phyloP scores from a whole-genome alignment of 805 yeast species.

The Monosporozyma unispora region DNA sequence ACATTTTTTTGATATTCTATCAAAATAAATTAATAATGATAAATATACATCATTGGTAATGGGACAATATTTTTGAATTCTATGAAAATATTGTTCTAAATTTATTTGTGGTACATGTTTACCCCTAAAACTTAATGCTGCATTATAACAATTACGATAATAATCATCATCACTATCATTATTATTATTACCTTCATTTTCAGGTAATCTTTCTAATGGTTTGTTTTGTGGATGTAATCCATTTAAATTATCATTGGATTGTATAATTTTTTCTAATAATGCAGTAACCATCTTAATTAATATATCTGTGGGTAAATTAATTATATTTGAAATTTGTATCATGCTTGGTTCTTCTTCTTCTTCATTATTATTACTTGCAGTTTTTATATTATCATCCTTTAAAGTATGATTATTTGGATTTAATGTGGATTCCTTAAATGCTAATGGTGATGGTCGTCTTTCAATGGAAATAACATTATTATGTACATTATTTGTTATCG shows the following conservation, averaged over 20 bases:
- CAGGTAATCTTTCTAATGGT: not conserved
- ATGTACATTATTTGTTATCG: not conserved
- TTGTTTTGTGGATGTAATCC: constrained; percentile 16
- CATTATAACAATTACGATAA: constrained; percentile 33
- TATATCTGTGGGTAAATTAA: constrained; percentile 73
- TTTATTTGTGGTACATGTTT: constrained; percentile 94
- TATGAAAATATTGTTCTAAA: constrained; percentile 75
- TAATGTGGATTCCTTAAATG: not conserved
- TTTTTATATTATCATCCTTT: too few relatives aligned
- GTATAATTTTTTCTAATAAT: constrained; percentile 74
- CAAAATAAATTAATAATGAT: constrained; percentile 85
- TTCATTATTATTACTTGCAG: not conserved
- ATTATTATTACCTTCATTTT: not conserved
- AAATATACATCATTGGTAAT: constrained; percentile 96
- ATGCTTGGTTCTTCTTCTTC: not conserved
- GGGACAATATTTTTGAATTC: constrained; percentile 94
- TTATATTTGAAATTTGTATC: constrained; percentile 40
- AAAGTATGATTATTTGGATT: too few relatives aligned
- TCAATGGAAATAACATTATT: not conserved
- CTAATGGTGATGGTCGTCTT: constrained; percentile 1
- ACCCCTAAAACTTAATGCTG: constrained; percentile 85
- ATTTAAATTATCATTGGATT: constrained; percentile 58
- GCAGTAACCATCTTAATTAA: constrained; percentile 79
- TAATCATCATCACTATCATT: not conserved
- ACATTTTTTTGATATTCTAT: constrained; percentile 72